These are phyloP conservation scores for Colletotrichum euphorbiae DNA, from an alignment of 2,329 filamentous ascomycete genomes.

Conservation along the genomic window DNA sequence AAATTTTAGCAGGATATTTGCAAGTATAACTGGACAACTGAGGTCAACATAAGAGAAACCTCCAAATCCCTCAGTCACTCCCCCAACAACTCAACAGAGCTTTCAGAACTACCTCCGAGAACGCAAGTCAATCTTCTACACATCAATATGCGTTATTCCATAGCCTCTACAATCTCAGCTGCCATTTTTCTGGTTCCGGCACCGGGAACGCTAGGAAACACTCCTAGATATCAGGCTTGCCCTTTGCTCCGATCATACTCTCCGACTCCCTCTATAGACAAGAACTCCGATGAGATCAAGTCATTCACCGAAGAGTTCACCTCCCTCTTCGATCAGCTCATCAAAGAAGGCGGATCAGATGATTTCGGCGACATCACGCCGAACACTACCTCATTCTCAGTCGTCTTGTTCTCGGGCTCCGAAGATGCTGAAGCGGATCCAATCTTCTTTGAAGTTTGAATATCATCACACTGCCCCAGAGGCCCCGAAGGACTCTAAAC, in stretches of 20 bases:
- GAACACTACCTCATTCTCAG: slow-evolving; percentile 45
- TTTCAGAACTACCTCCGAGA: not conserved
- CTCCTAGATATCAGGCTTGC: slow-evolving; percentile 40
- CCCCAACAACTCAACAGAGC: fast-evolving
- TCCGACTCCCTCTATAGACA: slow-evolving; percentile 34
- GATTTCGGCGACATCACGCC: slow-evolving; percentile 43
- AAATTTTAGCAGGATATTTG: too few relatives aligned
- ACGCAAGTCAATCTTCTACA: not conserved
- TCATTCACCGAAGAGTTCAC: slow-evolving; percentile 40
- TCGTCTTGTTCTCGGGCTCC: slow-evolving; percentile 43
- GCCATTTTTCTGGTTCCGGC: not conserved
- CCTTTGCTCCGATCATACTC: slow-evolving; percentile 41
- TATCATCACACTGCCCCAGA: slow-evolving; percentile 43
- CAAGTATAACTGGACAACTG: too few relatives aligned
- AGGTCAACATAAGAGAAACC: not conserved
- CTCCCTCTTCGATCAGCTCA: slow-evolving; percentile 41
- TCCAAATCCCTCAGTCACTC: not conserved
- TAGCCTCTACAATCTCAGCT: not conserved
- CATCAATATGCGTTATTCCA: not conserved
- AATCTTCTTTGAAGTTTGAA: slow-evolving; percentile 42
- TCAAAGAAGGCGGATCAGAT: slow-evolving; percentile 40
- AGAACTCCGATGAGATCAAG: slow-evolving; percentile 28
- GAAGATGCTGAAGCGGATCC: slow-evolving; percentile 29
- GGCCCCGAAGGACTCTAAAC: slow-evolving; percentile 4
- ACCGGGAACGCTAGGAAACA: not conserved